Evolutionary conservation across 768 basidiomycete species (phyloP), one percentile per base, ranked within the genome.

Genomic region (Cystobasidiopsis lactophilus): DNA sequence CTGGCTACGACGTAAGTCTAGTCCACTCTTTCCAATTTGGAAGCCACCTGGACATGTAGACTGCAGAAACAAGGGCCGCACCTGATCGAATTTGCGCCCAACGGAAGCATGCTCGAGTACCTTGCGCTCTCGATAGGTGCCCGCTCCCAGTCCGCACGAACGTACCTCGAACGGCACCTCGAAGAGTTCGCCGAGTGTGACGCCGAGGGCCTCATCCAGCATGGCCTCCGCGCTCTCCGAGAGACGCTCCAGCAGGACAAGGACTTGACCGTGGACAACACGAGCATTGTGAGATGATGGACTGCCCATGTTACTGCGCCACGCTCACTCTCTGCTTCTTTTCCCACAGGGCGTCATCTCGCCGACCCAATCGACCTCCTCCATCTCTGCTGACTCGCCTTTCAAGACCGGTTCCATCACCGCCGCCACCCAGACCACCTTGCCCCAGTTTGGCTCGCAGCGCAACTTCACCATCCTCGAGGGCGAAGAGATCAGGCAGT

Each of bases 211-310:
- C 74, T 98, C 31, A 78, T 96, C 67, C 76, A 75, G 59, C 93
- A 98, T 64, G 93, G 93, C 16, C 74, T 98, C 37, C 82, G 88
- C 55, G 91, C 93, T 13, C 75, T 98, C 16, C 79, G 86, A 29
- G 91, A 96, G 66, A 96, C 93, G 2, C 76, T 98, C 35, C 93
- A 96, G 63, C 93, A 98, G 64, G 93, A 96, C 71, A 98, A 98
- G 67, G 86, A 84, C 62, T 78, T 96, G 52, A 88, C 79, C 18
- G 70, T 79, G 60, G 77, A 82, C 65, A 98, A 98, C 71, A 98
- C 93, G 1, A 86, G 84, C 10, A 83, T 98, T 63, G 73, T 95
- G 27, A 43, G 43, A 46, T 11, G 27, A 13, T n/a, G 18, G 27
- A 13, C 18, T 45, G 5, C 16, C 48, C 5, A n/a, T 38, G n/a